Evolutionary conservation across 495 filamentous ascomycete species (phyloP), one percentile per base, ranked within the genome.

Genomic region (Delitschia confertaspora): DNA sequence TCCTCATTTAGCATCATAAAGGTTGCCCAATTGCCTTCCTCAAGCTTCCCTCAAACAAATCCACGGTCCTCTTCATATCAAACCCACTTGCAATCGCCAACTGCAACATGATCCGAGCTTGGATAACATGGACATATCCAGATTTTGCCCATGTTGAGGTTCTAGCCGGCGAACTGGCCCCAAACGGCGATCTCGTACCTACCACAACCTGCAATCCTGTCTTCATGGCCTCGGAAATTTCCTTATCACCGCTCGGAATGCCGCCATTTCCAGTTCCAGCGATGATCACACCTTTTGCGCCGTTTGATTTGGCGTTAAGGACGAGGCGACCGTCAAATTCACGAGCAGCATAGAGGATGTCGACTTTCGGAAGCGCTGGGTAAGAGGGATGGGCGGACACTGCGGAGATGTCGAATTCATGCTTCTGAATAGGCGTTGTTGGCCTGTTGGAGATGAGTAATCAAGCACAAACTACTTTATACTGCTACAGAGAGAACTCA

Each of bases 241-340:
- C 36, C 6, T 48, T 37, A 4, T 10, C 11, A 5, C 45, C 45
- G 29, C 19, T 33, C 10, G 45, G 45, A 21, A 48, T 48, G 3
- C 45, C 45, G n/a, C 45, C 45, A 16, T 48, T 48, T 6, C 45
- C 45, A 11, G 45, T 48, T 18, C 45, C 45, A n/a, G 45, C 45
- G 13, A 48, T 48, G 11, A 48, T 23, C 19, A 48, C 45, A 17
- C 45, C 45, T 6, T 33, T 11, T 3, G 45, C 45, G 5, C 45
- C 45, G 21, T 48, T 41, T 10, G 35, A n/a, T 3, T 48, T 27
- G 6, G 45, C 35, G 20, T 48, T 17, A 9, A 48, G 45, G 17
- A 48, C 45, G 6, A 48, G 37, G 13, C 41, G 33, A 30, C 45
- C 45, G 45, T 40, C 35, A 16, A 48, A 48, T 27, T 41, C 36